A percentile compares a stretch with the other conserved stretches of the same genome.
These are phyloP conservation scores for Suhomyces kilbournensis DNA, from an alignment of 805 yeast genomes.

Conservation along the genomic window DNA sequence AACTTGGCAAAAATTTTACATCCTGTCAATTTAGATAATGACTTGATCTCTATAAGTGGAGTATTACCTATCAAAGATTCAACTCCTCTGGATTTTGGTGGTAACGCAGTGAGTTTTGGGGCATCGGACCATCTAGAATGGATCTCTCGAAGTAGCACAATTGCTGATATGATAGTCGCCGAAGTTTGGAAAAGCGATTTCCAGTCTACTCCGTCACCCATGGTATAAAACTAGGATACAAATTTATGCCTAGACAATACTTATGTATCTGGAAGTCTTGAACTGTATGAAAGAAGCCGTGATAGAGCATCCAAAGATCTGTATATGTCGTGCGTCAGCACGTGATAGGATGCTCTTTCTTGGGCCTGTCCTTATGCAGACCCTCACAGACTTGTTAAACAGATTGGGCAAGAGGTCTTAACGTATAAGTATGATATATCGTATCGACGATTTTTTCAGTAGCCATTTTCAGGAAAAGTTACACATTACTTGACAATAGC, in stretches of 20 bases:
- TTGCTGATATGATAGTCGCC: slow-evolving; percentile 14
- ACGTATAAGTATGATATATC: not conserved
- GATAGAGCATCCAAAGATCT: not conserved
- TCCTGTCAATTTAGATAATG: slow-evolving; percentile 70
- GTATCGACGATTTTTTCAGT: not conserved
- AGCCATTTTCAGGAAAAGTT: too few relatives aligned
- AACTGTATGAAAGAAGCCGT: not conserved
- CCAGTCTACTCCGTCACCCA: not conserved
- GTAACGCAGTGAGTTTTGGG: slow-evolving; percentile 13
- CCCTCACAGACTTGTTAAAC: not conserved
- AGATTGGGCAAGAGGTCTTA: not conserved
- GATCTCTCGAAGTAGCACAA: slow-evolving; percentile 7
- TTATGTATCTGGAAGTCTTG: not conserved
- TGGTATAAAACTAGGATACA: not conserved
- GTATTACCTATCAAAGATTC: slow-evolving; percentile 88
- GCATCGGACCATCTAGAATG: slow-evolving; percentile 1
- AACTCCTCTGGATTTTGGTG: slow-evolving; percentile 50
- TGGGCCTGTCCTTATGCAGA: too few relatives aligned
- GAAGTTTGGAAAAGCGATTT: slow-evolving; percentile 13
- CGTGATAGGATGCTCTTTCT: not conserved
- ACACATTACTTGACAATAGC: not conserved
- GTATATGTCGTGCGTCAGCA: not conserved
- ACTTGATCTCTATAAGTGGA: slow-evolving; percentile 71
- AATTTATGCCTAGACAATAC: not conserved
- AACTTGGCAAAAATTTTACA: slow-evolving; percentile 83